A percentile compares a stretch with the other conserved stretches of the same genome.
These are phyloP conservation scores for Catharanthus roseus DNA, from an alignment of 257 asterid genomes.

Conservation along the genomic window DNA sequence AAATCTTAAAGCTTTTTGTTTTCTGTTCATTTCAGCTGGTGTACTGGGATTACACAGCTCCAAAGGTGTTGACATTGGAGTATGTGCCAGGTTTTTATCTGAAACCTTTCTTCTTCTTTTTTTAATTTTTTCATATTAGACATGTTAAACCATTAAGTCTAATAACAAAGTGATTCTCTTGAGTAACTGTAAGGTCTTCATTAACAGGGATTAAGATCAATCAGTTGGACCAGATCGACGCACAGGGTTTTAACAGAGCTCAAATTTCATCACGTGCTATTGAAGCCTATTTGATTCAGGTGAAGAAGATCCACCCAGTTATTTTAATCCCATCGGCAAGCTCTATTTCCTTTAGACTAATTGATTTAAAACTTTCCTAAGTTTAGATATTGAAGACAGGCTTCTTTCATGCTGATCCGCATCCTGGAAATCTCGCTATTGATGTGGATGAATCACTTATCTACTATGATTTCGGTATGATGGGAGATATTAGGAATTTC, in stretches of 20 bases:
- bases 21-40: conserved; percentile 52
- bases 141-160: neutral
- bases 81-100: conserved; percentile 70
- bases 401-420: conserved; percentile 99
- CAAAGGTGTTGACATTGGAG: conserved; percentile 83
- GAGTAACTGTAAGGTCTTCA: conserved; percentile 7
- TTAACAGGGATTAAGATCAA: conserved; percentile 79
- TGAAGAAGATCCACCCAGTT: conserved; percentile 8
- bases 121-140: neutral
- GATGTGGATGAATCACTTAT: conserved; percentile 87
- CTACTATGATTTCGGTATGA: conserved; percentile 96
- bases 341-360: neutral
- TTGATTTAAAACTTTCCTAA: conserved; percentile 4
- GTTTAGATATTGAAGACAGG: conserved; percentile 89
- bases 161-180: neutral
- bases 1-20: conserved; percentile 7
- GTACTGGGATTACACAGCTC: conserved; percentile 87
- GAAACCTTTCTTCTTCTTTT: neutral
- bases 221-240: conserved; percentile 57
- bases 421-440: conserved; percentile 95
- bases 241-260: conserved; percentile 67
- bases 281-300: conserved; percentile 97
- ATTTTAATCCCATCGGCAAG: neutral
- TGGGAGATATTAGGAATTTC: conserved; percentile 95
- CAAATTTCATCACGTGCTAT: conserved; percentile 77